Percentiles rank a stretch among this genome's conserved stretches.
phyloP scores from a whole-genome alignment of 495 filamentous ascomycete genomes.

The Neurospora sp. region DNA sequence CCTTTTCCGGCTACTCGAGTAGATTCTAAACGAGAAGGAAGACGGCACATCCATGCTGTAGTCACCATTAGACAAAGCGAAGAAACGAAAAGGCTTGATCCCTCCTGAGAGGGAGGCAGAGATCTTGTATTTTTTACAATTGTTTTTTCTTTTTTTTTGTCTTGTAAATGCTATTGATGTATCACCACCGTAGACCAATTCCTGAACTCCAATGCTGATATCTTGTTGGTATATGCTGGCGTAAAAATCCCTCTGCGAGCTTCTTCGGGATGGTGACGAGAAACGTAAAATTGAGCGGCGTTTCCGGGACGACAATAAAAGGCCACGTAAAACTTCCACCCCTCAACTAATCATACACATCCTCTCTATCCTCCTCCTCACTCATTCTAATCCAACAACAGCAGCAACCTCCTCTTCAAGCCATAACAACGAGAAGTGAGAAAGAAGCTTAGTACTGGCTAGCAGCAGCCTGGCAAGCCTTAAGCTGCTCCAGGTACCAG shows the following conservation, averaged over 20 bases:
- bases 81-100: not conserved
- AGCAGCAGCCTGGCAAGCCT: slow-evolving; percentile 88
- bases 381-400: no score
- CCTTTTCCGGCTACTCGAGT: not conserved
- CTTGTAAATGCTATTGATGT: not conserved
- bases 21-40: not conserved
- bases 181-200: not conserved
- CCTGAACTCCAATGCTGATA: not conserved
- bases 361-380: not conserved
- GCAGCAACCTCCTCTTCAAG: no score
- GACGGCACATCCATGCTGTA: not conserved
- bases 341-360: not conserved
- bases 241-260: not conserved
- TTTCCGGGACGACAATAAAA: not conserved
- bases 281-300: not conserved
- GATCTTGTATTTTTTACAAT: not conserved
- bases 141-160: not conserved
- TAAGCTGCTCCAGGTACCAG: slow-evolving; percentile 97
- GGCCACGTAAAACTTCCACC: not conserved
- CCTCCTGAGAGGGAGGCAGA: not conserved
- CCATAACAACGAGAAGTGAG: no score
- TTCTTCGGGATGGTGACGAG: not conserved
- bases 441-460: slow-evolving; percentile 58
- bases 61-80: not conserved
- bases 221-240: not conserved